A percentile compares a stretch with the other conserved stretches of the same genome.
phyloP scores from a whole-genome alignment of 2,329 filamentous ascomycete genomes.

The Fusarium sp. region DNA sequence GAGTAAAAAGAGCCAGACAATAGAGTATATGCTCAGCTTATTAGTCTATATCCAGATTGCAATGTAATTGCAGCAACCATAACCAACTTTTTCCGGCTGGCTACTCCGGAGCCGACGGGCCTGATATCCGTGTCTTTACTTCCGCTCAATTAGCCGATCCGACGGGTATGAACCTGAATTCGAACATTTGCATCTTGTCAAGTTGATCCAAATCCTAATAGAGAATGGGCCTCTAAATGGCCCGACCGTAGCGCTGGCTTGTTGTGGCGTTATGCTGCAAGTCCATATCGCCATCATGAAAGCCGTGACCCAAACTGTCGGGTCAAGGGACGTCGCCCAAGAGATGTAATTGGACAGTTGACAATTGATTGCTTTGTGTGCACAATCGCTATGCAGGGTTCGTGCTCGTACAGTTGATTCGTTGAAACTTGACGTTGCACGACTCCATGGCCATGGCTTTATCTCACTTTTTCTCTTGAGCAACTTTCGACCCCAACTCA shows the following conservation, averaged over 20 bases:
- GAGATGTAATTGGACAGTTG: constrained; percentile 36
- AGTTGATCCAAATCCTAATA: background rate
- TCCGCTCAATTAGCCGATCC: constrained; percentile 7
- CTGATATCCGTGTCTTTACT: constrained; percentile 34
- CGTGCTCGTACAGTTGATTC: no score
- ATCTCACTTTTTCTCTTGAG: background rate
- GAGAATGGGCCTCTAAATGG: constrained; percentile 9
- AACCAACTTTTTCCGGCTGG: constrained; percentile 18
- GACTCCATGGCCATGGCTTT: background rate
- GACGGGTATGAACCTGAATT: background rate
- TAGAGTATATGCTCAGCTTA: background rate
- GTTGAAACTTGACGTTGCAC: background rate
- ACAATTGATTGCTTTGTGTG: constrained; percentile 25
- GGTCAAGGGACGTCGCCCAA: constrained; percentile 30
- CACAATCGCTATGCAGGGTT: background rate
- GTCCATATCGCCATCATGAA: constrained; percentile 39
- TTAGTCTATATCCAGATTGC: background rate
- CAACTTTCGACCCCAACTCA: background rate
- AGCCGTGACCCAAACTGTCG: constrained; percentile 42
- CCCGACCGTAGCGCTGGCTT: constrained; percentile 23
- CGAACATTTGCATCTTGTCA: background rate
- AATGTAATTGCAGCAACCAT: background rate
- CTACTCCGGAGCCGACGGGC: constrained; percentile 38
- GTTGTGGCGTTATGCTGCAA: constrained; percentile 38
- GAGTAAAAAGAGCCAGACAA: background rate